Base-by-base conservation (phyloP, 2,329 filamentous ascomycete species). In the Dryadomyces quercus-mongolicae region DNA sequence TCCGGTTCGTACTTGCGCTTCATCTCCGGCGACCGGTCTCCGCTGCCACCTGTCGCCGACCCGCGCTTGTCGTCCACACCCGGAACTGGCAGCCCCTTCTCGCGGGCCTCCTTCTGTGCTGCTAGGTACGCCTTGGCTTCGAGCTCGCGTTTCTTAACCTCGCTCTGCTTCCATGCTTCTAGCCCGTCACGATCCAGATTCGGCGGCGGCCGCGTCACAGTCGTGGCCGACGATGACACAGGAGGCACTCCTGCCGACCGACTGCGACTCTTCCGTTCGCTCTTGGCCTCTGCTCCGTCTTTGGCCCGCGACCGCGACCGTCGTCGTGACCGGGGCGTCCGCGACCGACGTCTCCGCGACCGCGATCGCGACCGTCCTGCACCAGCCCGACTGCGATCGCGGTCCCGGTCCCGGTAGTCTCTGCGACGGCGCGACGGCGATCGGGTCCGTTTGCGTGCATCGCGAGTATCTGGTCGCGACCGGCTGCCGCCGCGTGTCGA, bases 41-140 rank as follows among this genome's bases (percentile, higher is more conserved):
- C 71, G 5, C 36, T 42, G 16, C 20, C 53, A 2, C 49, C 49
- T 6, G 10, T 21, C 13, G 16, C 20, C 47, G 66, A 63, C 51
- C 67, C 65, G 43, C 68, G 70, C 58, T 71, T 74, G 59, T 80
- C 77, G 53, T 80, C 75, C n/a, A 80, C 68, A n/a, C 77, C 76
- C 0, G 78, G 77, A 20, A 80, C 66, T 1, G 78, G 77, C 44
- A 81, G 64, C 9, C 79, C 79, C 62, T 82, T 82, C 49, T 74
- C 74, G 34, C 77, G 72, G 36, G 80, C 80, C 59, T 82, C 79
- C 57, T 78, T 76, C 60, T 82, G 78, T 2, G 78, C 79, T 7
- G 79, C 79, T 42, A 83, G 68, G 60, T 84, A 84, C 5, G 78
- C 79, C 63, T 82, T 83, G 43, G 81, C 81, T 65, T 84, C 80